Conservation (phyloP, 306 rosid genomes). For the Quercus suber region DNA sequence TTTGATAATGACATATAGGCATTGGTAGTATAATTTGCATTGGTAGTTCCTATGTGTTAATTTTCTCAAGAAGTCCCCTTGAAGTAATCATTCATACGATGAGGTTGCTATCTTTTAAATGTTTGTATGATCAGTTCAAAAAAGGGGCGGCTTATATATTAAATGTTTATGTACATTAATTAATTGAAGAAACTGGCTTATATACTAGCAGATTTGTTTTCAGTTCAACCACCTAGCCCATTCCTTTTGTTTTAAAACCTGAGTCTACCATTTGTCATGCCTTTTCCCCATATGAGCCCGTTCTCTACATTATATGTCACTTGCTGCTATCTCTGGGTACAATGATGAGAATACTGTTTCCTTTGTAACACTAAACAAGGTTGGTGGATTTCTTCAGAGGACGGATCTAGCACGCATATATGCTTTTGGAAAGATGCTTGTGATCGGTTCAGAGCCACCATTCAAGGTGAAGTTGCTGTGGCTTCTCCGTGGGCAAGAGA, state of each 20-base stretch:
- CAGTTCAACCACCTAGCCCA: too few species aligned
- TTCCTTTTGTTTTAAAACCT: background rate
- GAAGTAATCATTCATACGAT: too few species aligned
- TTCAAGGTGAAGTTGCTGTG: conserved; percentile 89
- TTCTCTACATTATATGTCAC: background rate
- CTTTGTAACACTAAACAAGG: conserved; percentile 81
- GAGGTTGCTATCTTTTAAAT: too few species aligned
- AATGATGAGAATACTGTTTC: conserved; percentile 81
- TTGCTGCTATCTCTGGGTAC: conserved; percentile 72
- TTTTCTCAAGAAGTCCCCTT: too few species aligned
- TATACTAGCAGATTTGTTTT: too few species aligned
- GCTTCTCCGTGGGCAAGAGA: conserved; percentile 88
- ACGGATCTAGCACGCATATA: conserved; percentile 90
- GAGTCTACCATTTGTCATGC: background rate
- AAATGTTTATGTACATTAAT: too few species aligned
- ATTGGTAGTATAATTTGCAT: too few species aligned
- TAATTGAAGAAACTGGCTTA: too few species aligned
- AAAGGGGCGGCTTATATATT: too few species aligned
- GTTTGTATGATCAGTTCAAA: too few species aligned
- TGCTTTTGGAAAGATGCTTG: conserved; percentile 90
- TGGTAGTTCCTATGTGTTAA: too few species aligned
- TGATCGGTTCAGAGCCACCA: conserved; percentile 71
- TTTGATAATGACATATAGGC: conserved; percentile 28
- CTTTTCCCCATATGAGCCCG: background rate
- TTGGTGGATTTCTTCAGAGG: conserved; percentile 81